Percentiles rank a stretch among this genome's conserved stretches.
Evolutionary conservation across 2,329 filamentous ascomycete genomes (phyloP).

Genomic region (Plectosphaerella sp.): DNA sequence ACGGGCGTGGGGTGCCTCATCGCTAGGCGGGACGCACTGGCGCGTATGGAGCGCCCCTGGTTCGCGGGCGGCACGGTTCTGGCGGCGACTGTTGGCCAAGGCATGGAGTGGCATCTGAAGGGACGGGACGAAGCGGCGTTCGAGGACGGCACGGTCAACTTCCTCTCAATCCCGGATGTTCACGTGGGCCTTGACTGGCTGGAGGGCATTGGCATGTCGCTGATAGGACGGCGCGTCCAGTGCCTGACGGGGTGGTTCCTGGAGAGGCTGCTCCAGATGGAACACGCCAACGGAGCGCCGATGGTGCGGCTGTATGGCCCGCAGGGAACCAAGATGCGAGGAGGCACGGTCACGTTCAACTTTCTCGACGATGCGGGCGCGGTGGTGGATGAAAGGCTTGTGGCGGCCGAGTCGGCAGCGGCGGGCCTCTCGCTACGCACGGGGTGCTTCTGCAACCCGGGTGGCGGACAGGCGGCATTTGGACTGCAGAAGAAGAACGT

Average conservation of each 20-base stretch:
- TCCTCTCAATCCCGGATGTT: constrained; percentile 32
- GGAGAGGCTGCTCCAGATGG: constrained; percentile 19
- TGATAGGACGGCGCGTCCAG: constrained; percentile 24
- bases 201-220: constrained; percentile 17
- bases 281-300: constrained; percentile 24
- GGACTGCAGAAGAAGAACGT: constrained; percentile 16
- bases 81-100: constrained; percentile 21
- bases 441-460: constrained; percentile 38
- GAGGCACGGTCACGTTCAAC: constrained; percentile 33
- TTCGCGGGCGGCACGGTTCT: constrained; percentile 33
- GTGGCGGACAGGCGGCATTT: constrained; percentile 29
- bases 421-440: constrained; percentile 32
- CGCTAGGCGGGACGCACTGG: constrained; percentile 24
- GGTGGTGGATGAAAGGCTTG: constrained; percentile 29
- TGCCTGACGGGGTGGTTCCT: constrained; percentile 33
- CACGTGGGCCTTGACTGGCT: constrained; percentile 30
- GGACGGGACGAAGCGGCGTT: constrained; percentile 23
- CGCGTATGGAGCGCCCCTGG: constrained; percentile 28
- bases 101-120: constrained; percentile 24
- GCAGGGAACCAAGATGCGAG: constrained; percentile 18
- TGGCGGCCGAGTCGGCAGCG: constrained; percentile 25
- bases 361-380: constrained; percentile 25
- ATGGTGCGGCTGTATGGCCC: constrained; percentile 32
- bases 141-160: constrained; percentile 37
- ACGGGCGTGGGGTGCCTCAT: constrained; percentile 36